Evolutionary conservation across 176 grass and related monocot genomes (phyloP).

Genomic region (Raddia distichophylla): DNA sequence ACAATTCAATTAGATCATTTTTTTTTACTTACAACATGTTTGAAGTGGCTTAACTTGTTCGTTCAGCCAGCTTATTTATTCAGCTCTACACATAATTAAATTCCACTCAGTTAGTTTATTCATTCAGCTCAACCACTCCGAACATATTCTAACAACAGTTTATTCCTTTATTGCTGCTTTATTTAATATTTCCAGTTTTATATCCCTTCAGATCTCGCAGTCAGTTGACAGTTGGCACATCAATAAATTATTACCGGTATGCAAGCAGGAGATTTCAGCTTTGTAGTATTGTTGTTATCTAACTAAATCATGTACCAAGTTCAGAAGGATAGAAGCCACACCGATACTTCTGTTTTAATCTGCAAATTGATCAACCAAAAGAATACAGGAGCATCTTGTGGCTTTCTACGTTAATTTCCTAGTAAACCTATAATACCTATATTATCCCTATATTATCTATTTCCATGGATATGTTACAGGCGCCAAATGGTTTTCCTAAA

Average conservation of each 20-base stretch:
- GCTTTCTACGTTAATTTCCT: constrained; percentile 40
- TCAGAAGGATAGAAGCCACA: constrained; percentile 32
- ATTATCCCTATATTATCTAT: constrained; percentile 45
- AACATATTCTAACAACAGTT: background rate
- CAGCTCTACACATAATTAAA: too few relatives aligned
- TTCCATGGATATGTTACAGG: constrained; percentile 45
- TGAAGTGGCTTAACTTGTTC: too few relatives aligned
- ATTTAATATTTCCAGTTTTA: background rate
- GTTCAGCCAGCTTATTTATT: too few relatives aligned
- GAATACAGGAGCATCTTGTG: constrained; percentile 42
- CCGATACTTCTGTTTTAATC: constrained; percentile 30
- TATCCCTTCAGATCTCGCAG: background rate
- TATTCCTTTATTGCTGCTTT: background rate
- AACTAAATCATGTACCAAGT: constrained; percentile 11
- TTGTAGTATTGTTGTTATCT: background rate
- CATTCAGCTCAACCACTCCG: too few relatives aligned
- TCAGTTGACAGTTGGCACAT: background rate
- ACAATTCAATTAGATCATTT: too few relatives aligned
- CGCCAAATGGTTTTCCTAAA: constrained; percentile 37
- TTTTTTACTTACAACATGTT: too few relatives aligned
- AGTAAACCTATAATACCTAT: constrained; percentile 42
- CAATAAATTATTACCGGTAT: background rate
- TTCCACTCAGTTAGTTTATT: too few relatives aligned
- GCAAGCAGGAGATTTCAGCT: background rate
- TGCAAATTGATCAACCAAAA: constrained; percentile 39